Percentiles rank a stretch among this genome's conserved stretches.
These are phyloP conservation scores for Camellia japonica DNA, from an alignment of 148 eudicot species.

Conservation along the genomic window DNA sequence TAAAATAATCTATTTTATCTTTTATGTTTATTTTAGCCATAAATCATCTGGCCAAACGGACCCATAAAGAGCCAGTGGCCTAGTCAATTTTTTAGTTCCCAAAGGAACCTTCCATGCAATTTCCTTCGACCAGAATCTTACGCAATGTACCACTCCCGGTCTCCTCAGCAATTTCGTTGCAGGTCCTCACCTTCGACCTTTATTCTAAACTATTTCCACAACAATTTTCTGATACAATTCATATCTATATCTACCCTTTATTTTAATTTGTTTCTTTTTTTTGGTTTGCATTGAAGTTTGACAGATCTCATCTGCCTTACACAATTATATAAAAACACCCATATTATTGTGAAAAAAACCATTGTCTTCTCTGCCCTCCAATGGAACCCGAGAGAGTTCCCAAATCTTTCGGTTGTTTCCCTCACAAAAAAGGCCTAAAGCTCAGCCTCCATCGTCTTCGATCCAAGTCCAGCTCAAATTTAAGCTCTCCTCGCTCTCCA, in stretches of 20 bases:
- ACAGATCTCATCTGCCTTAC: not conserved
- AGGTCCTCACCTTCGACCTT: not conserved
- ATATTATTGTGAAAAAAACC: not conserved
- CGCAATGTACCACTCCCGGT: conserved; percentile 6
- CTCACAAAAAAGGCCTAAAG: conserved; percentile 27
- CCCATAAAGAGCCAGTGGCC: no score
- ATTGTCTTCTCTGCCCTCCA: not conserved
- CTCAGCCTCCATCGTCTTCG: conserved; percentile 21
- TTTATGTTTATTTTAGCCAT: no score
- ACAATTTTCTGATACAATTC: not conserved
- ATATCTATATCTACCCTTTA: not conserved
- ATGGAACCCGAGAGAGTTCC: conserved; percentile 39
- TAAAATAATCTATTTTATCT: no score
- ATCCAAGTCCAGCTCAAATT: conserved; percentile 33
- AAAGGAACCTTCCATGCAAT: conserved; percentile 61
- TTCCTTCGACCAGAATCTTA: conserved; percentile 33
- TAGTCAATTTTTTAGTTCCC: no score
- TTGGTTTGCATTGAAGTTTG: no score
- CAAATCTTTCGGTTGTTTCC: conserved; percentile 38
- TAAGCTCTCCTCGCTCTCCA: conserved; percentile 28
- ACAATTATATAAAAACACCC: conserved; percentile 13
- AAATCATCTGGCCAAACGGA: no score
- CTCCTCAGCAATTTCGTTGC: conserved; percentile 17
- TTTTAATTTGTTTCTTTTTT: not conserved
- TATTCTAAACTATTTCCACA: not conserved